A percentile compares a stretch with the other conserved stretches of the same genome.
Conservation (phyloP, 495 filamentous ascomycete genomes). For the Staphylotrichum longicolle region DNA sequence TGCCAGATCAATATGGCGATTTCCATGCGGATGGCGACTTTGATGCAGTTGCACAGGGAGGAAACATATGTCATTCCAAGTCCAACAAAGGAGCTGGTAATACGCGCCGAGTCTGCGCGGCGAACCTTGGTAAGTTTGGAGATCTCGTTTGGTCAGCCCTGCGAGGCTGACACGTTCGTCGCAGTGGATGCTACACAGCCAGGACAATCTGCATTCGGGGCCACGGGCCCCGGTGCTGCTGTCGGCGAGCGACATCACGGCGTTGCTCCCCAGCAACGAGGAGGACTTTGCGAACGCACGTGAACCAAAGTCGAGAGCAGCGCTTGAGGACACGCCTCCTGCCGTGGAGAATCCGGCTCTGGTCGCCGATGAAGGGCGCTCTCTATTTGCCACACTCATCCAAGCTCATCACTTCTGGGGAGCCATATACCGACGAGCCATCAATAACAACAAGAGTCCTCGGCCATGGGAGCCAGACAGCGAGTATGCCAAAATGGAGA, state of each 20-base stretch:
- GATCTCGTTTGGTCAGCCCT: neutral
- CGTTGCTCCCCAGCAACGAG: slow-evolving; percentile 50
- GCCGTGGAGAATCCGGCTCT: slow-evolving; percentile 46
- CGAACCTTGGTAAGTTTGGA: slow-evolving; percentile 44
- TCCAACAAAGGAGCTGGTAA: slow-evolving; percentile 39
- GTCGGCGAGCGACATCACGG: slow-evolving; percentile 49
- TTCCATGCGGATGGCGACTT: slow-evolving; percentile 50
- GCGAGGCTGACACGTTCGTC: slow-evolving; percentile 8
- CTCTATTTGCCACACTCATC: slow-evolving; percentile 51
- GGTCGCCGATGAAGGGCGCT: slow-evolving; percentile 38
- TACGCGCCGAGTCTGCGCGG: slow-evolving; percentile 46
- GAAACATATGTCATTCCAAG: slow-evolving; percentile 46
- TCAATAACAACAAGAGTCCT: slow-evolving; percentile 37
- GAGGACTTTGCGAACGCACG: slow-evolving; percentile 44
- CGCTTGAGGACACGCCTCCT: slow-evolving; percentile 49
- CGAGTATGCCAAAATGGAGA: slow-evolving; percentile 43
- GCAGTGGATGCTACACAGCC: slow-evolving; percentile 53
- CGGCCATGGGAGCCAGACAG: slow-evolving; percentile 44
- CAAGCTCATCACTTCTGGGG: slow-evolving; percentile 52
- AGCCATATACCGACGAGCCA: slow-evolving; percentile 44
- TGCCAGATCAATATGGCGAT: slow-evolving; percentile 51
- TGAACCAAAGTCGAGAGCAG: slow-evolving; percentile 47
- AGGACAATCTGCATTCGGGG: slow-evolving; percentile 52
- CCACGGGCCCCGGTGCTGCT: slow-evolving; percentile 46
- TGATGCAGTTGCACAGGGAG: slow-evolving; percentile 52